A percentile compares a stretch with the other conserved stretches of the same genome.
Evolutionary conservation across 2,329 filamentous ascomycete genomes (phyloP).

Genomic region (Trichoderma sp.): DNA sequence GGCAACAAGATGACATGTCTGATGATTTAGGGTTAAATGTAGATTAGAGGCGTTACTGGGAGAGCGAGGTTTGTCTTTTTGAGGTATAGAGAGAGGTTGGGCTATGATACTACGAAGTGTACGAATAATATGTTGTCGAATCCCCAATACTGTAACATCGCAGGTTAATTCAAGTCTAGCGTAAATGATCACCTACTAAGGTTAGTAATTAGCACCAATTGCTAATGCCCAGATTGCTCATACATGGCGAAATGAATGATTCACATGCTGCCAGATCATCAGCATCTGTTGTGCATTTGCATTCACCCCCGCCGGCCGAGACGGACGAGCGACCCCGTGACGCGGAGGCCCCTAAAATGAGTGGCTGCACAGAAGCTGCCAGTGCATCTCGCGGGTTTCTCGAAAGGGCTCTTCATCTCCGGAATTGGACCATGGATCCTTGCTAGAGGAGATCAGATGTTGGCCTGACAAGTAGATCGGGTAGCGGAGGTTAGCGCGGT

Average conservation of each 20-base stretch:
- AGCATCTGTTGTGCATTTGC: neutral
- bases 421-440: constrained; percentile 12
- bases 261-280: neutral
- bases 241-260: neutral
- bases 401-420: constrained; percentile 21
- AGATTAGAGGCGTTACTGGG: neutral
- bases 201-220: neutral
- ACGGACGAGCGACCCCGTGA: neutral
- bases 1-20: neutral
- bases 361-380: neutral
- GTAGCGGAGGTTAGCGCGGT: constrained; percentile 19
- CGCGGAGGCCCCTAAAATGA: constrained; percentile 3
- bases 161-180: too few relatives aligned
- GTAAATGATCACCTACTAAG: neutral
- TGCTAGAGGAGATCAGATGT: constrained; percentile 19
- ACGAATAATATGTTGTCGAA: neutral
- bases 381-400: constrained; percentile 11
- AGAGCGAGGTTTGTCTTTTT: neutral
- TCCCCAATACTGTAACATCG: neutral
- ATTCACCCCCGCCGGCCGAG: neutral
- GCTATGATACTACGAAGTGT: neutral
- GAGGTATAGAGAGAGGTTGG: neutral
- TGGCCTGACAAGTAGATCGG: neutral
- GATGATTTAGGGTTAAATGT: neutral
- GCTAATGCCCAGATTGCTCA: too few relatives aligned